Evolutionary conservation across 768 basidiomycete species (phyloP).

Genomic region (Lactarius sp.): DNA sequence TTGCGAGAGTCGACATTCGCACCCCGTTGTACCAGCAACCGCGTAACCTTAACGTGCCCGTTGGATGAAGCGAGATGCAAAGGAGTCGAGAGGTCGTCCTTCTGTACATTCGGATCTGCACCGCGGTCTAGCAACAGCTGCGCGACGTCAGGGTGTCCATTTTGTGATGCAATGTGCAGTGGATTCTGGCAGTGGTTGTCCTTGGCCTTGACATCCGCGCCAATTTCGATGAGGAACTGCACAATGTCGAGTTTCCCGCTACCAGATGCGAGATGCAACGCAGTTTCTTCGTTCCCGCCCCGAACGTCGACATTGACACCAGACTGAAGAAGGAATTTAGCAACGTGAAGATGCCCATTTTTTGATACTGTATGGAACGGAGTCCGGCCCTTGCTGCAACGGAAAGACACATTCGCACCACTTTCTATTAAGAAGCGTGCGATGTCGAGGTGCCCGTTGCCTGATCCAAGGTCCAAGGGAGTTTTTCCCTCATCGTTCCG

Average conservation of each 20-base stretch:
- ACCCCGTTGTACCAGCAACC: no score
- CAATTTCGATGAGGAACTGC: conserved; percentile 2
- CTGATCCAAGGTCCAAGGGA: no score
- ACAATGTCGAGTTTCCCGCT: conserved; percentile 5
- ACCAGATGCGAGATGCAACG: background rate
- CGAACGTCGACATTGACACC: background rate
- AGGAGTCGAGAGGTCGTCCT: no score
- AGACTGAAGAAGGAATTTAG: background rate
- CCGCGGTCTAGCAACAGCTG: background rate
- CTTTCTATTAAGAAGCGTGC: background rate
- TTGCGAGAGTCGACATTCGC: no score
- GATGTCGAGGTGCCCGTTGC: conserved; percentile 1
- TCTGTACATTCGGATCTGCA: background rate
- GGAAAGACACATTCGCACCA: background rate
- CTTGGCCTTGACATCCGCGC: background rate
- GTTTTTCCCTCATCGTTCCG: no score
- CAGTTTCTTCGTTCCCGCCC: background rate
- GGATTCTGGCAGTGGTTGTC: background rate
- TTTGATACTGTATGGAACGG: conserved; percentile 7
- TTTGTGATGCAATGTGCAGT: background rate
- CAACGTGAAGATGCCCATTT: conserved; percentile 2
- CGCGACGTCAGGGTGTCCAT: conserved; percentile 3
- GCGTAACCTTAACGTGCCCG: no score
- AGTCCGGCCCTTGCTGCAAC: background rate
- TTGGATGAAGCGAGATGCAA: no score